Percentiles rank a stretch among this genome's conserved stretches.
These are phyloP conservation scores for Cinchona pubescens DNA, from an alignment of 257 asterid genomes.

Conservation along the genomic window DNA sequence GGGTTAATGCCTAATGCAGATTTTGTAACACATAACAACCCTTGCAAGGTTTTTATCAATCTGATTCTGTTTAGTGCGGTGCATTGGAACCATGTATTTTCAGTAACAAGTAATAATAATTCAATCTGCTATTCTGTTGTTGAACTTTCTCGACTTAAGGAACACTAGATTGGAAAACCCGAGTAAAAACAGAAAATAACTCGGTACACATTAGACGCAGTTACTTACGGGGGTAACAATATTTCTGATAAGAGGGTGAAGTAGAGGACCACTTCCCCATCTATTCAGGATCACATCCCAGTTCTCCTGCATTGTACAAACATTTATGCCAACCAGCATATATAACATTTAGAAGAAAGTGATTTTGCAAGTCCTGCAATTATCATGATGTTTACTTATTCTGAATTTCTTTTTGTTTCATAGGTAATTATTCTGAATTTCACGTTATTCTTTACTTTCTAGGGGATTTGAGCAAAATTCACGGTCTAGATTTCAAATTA, in stretches of 20 bases:
- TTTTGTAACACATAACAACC: too few species aligned
- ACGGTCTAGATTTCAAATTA: neutral
- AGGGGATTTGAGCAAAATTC: neutral
- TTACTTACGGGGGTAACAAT: neutral
- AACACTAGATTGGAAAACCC: neutral
- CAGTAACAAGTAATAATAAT: too few species aligned
- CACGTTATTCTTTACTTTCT: neutral
- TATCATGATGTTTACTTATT: neutral
- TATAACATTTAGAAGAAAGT: neutral
- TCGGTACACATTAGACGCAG: neutral
- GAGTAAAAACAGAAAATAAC: neutral
- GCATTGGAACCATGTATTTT: too few species aligned
- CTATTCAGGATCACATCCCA: conserved; percentile 3
- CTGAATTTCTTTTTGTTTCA: too few species aligned
- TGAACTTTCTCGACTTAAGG: neutral
- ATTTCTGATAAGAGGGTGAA: neutral
- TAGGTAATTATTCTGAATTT: too few species aligned
- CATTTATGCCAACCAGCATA: neutral
- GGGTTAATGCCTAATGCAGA: too few species aligned
- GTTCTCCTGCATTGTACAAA: neutral
- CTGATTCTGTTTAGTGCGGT: too few species aligned
- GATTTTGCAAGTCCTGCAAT: neutral
- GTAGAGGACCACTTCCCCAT: neutral
- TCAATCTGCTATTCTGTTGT: too few species aligned
- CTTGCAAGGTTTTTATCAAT: too few species aligned